Evolutionary conservation across 805 yeast genomes (phyloP), one percentile per base, ranked within the genome.

Genomic region (Schwanniomyces occidentalis): DNA sequence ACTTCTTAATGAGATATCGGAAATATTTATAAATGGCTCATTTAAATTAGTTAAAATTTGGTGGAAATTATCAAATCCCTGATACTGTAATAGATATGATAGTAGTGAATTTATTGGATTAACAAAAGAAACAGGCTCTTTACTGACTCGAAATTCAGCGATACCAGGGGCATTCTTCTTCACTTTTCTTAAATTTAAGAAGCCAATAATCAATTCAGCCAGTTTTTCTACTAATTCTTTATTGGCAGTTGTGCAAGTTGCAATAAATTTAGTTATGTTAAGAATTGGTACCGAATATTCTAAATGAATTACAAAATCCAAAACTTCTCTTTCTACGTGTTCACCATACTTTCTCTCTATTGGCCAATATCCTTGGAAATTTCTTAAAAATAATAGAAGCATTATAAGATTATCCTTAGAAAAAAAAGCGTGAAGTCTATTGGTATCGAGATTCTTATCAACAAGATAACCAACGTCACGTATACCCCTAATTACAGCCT

Each of bases 281-380:
- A 70, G 60, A 15, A 75, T 43, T 0, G 74, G 68, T 3, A 70
- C 56, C 0, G 79, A 69, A 34, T 69, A 67, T 36, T 72, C 73
- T 32, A 73, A 62, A 45, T 80, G 80, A 2, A 72, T 54, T 13
- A 69, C 63, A 44, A 71, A 80, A 27, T 69, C 75, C 18, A 63
- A 63, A 25, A 67, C 65, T 48, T 83, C 88, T 33, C 65, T 67
- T 36, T 75, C 75, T 19, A 82, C 85, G 58, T 84, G 91, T 6
- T 79, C 82, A 8, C 88, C 91, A 27, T 67, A 66, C 42, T 80
- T 80, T 39, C 88, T 69, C 37, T 55, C 65, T 18, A 82, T 57
- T 16, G 71, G 65, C 68, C 76, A 76, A 24, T 74, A 73, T 16
- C 81, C 78, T 48, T 82, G 84, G 51, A 78, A 82, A 12, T 65